Percentiles rank a stretch among this genome's conserved stretches.
These are phyloP conservation scores for Didymella sp. DNA, from an alignment of 2,329 filamentous ascomycete species.

Conservation along the genomic window DNA sequence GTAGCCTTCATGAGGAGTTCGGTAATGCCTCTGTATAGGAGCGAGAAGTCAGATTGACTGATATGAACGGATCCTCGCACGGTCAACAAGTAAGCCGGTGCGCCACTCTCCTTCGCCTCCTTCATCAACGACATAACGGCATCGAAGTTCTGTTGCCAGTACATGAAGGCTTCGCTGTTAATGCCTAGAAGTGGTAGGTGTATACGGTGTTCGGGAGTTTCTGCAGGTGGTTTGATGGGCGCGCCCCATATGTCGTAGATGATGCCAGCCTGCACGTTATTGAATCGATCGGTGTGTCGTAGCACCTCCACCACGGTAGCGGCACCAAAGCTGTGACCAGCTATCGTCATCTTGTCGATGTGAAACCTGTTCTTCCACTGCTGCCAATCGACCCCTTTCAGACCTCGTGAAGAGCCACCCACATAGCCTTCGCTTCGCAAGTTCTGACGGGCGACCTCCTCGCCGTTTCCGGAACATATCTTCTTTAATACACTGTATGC, in stretches of 20 bases:
- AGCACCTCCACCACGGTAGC: constrained; percentile 69
- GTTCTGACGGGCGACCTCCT: constrained; percentile 60
- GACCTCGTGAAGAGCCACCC: constrained; percentile 65
- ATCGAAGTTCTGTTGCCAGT: constrained; percentile 70
- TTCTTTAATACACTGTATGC: constrained; percentile 63
- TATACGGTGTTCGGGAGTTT: constrained; percentile 56
- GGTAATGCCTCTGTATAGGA: constrained; percentile 67
- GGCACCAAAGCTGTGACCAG: constrained; percentile 72
- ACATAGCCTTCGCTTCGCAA: constrained; percentile 64
- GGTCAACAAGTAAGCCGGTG: constrained; percentile 56
- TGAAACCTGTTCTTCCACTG: constrained; percentile 65
- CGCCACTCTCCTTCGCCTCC: constrained; percentile 60
- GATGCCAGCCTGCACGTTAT: constrained; percentile 68
- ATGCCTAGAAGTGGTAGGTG: constrained; percentile 67
- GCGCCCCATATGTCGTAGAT: constrained; percentile 72
- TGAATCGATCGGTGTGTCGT: constrained; percentile 61
- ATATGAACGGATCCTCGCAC: constrained; percentile 68
- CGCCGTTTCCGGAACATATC: constrained; percentile 63
- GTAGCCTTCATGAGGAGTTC: constrained; percentile 67
- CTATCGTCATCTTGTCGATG: constrained; percentile 64
- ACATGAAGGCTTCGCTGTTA: constrained; percentile 73
- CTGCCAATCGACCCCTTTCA: constrained; percentile 64
- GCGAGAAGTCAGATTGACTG: constrained; percentile 70
- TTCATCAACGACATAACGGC: constrained; percentile 63
- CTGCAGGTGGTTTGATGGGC: constrained; percentile 52